Evolutionary conservation across 169 alveolate species (phyloP).

Genomic region (Eimeria falciformis): DNA sequence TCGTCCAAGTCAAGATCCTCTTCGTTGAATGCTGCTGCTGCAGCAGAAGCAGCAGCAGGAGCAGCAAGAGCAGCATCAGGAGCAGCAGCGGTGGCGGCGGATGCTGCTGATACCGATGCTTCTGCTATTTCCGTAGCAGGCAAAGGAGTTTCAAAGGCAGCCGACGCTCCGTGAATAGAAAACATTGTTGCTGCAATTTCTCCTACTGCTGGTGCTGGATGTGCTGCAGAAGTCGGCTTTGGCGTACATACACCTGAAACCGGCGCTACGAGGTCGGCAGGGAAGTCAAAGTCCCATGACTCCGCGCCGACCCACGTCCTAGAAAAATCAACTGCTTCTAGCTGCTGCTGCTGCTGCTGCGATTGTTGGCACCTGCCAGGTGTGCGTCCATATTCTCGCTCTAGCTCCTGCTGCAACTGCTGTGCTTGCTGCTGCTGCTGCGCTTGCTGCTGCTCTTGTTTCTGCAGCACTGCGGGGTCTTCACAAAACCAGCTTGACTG

Average conservation of each 20-base stretch:
- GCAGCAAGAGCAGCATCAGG: neutral
- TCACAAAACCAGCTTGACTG: neutral
- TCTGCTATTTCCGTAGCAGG: neutral
- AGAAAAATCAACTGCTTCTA: neutral
- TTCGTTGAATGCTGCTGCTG: conserved; percentile 5
- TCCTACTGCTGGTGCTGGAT: conserved; percentile 6
- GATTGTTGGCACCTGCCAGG: neutral
- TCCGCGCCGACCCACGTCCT: conserved; percentile 14
- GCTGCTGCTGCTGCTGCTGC: conserved; percentile 36
- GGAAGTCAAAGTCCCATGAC: conserved; percentile 21
- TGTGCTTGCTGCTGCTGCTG: neutral
- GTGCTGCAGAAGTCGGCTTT: neutral
- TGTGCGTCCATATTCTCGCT: too few relatives aligned
- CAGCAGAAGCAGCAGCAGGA: neutral
- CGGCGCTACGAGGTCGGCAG: conserved; percentile 10
- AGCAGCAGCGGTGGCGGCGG: neutral
- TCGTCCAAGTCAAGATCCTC: conserved; percentile 34
- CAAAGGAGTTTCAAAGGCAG: neutral
- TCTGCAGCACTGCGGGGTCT: neutral
- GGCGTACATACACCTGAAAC: neutral
- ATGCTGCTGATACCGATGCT: neutral
- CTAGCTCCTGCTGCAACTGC: conserved; percentile 18
- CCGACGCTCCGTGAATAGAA: conserved; percentile 12
- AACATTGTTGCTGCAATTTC: neutral
- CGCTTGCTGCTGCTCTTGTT: neutral